Conservation (phyloP, 352 stramenopile species). For the Phytophthora chlamydospora region DNA sequence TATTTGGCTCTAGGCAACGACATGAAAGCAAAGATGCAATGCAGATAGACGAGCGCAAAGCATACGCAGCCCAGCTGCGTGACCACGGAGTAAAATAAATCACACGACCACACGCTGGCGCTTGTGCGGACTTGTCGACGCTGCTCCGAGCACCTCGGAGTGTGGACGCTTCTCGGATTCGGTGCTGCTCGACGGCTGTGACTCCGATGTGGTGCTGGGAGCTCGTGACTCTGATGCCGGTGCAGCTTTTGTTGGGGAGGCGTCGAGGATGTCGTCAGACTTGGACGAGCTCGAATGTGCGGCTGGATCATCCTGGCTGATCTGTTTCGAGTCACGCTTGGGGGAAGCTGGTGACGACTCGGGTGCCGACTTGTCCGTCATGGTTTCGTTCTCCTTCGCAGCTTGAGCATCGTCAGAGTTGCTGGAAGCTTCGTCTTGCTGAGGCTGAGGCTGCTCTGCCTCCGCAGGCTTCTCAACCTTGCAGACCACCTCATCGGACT, state of each 20-base stretch:
- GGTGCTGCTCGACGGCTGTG: constrained; percentile 20
- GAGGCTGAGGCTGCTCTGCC: constrained; percentile 7
- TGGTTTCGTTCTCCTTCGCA: constrained; percentile 27
- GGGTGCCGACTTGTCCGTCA: constrained; percentile 7
- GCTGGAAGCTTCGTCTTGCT: constrained; percentile 14
- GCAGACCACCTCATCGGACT: constrained; percentile 17
- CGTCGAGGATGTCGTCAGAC: constrained; percentile 24
- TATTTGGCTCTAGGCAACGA: constrained; percentile 36
- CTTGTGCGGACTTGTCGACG: constrained; percentile 49
- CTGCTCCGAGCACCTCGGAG: constrained; percentile 24
- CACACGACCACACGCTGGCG: constrained; percentile 48
- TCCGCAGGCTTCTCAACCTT: constrained; percentile 29
- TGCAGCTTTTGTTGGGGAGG: constrained; percentile 28
- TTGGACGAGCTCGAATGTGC: constrained; percentile 18
- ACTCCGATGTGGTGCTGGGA: constrained; percentile 33
- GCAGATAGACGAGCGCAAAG: constrained; percentile 23
- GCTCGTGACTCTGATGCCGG: constrained; percentile 16
- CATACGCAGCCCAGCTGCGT: constrained; percentile 37
- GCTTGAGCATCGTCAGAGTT: constrained; percentile 24
- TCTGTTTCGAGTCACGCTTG: constrained; percentile 30
- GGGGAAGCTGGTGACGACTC: constrained; percentile 10
- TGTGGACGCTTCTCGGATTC: constrained; percentile 41
- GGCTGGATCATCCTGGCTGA: constrained; percentile 7
- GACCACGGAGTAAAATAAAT: constrained; percentile 31
- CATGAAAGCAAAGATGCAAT: constrained; percentile 23